Base-by-base conservation (phyloP, 78 protist genomes). In the Dictyostelium intermedium region DNA sequence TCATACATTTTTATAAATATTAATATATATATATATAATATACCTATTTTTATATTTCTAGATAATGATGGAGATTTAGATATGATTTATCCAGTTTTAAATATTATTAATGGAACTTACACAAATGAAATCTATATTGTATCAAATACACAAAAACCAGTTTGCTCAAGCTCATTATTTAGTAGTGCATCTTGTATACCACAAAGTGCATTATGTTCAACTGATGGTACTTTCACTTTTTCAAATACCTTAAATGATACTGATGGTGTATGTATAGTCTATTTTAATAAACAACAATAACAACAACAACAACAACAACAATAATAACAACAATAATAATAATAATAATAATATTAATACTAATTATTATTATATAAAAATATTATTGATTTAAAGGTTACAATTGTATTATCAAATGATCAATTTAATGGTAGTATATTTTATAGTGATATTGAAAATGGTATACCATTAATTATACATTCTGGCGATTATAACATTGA, bases 21-120 rank as follows among this genome's bases (percentile, higher is more conserved):
- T 2, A 11, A 30, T 56, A 11, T 47, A 60, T 3, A 66, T 83
- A 27, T 25, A 25, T 5, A 32, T 45, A 7, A 27, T 5, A 13
- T 37, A 72, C 43, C 34, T 35, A 76, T 30, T 20, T 39, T 76
- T 35, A 0, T 37, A 43, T 56, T 18, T 82, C 1, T 60, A 83
- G 97, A 96, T 80, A 80, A 86, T 14, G 95, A 91, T 85, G 97
- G 96, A 8, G 92, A 83, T 53, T 72, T 96, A 30, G 97, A 96
- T 80, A 86, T 96, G 69, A 18, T 92, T 7, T 84, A 83, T n/a
- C 95, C 97, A 60, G 97, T 96, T 82, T 91, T 84, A 72, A 83
- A 81, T 37, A 79, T 80, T 1, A 11, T 11, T 18, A 87, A 77
- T 16, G 39, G 56, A 45, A 83, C 93, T 25, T 27, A 32, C 11